These are phyloP conservation scores for Earliella scabrosa DNA, from an alignment of 1,284 basidiomycete genomes.

Conservation along the genomic window DNA sequence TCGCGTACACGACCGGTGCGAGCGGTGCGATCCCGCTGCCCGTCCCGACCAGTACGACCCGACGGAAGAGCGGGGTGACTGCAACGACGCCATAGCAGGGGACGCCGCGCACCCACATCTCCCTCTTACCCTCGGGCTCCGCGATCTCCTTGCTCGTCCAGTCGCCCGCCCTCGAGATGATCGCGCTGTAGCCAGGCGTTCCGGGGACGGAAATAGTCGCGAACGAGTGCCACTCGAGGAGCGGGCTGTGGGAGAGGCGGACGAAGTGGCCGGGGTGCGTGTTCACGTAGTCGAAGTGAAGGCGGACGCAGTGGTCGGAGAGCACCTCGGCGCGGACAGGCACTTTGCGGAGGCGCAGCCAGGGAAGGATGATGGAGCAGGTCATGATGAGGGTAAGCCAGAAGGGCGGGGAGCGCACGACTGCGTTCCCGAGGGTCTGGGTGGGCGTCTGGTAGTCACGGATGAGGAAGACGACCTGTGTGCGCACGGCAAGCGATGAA, in stretches of 20 bases:
- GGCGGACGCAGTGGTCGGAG: slow-evolving; percentile 56
- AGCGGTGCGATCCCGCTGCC: slow-evolving; percentile 64
- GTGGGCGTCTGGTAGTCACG: slow-evolving; percentile 51
- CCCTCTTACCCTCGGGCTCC: slow-evolving; percentile 51
- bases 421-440: slow-evolving; percentile 43
- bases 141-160: slow-evolving; percentile 57
- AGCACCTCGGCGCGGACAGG: slow-evolving; percentile 54
- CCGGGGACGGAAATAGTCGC: slow-evolving; percentile 56
- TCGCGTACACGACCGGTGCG: slow-evolving; percentile 54
- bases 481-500: too few relatives aligned
- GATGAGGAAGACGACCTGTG: slow-evolving; percentile 53
- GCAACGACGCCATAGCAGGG: slow-evolving; percentile 59
- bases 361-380: slow-evolving; percentile 55
- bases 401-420: slow-evolving; percentile 50
- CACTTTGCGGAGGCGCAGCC: slow-evolving; percentile 56
- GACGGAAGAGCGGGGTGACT: slow-evolving; percentile 57
- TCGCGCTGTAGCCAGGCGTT: slow-evolving; percentile 54
- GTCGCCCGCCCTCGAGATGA: slow-evolving; percentile 62
- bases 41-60: slow-evolving; percentile 59
- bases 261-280: slow-evolving; percentile 58
- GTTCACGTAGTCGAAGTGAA: slow-evolving; percentile 58
- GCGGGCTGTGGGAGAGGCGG: slow-evolving; percentile 53
- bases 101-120: slow-evolving; percentile 58
- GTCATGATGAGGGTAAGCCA: slow-evolving; percentile 58
- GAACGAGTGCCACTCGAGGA: slow-evolving; percentile 65